phyloP scores from a whole-genome alignment of 2,329 filamentous ascomycete species.

The Beauveria medogensis region DNA sequence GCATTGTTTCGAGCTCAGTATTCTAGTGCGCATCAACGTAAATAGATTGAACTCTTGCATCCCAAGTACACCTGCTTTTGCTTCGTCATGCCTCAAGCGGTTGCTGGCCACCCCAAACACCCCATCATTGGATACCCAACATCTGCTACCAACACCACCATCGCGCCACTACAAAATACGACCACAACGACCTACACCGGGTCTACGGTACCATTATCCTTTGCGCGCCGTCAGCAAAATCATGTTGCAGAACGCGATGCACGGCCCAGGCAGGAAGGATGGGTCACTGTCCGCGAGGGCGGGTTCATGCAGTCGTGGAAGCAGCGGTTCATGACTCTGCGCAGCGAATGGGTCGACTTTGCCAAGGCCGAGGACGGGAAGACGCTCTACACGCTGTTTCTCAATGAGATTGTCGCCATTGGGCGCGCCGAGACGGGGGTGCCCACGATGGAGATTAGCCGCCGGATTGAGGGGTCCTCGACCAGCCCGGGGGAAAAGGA shows the following conservation, averaged over 20 bases:
- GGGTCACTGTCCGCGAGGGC: conserved; percentile 75
- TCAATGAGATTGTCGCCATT: conserved; percentile 75
- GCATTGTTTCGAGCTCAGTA: too few species aligned
- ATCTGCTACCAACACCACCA: conserved; percentile 50
- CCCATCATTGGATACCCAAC: conserved; percentile 6
- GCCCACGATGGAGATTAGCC: conserved; percentile 80
- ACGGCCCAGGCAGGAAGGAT: conserved; percentile 63
- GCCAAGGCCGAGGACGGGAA: conserved; percentile 78
- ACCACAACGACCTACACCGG: conserved; percentile 55
- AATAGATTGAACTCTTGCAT: not conserved
- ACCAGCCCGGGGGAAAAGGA: conserved; percentile 64
- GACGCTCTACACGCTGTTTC: conserved; percentile 63
- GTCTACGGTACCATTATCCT: conserved; percentile 56
- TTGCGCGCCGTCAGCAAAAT: conserved; percentile 46
- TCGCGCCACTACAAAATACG: conserved; percentile 54
- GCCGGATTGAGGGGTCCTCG: conserved; percentile 53
- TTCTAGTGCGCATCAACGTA: not conserved
- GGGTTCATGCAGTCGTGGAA: conserved; percentile 71
- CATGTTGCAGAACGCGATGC: conserved; percentile 49
- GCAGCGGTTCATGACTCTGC: conserved; percentile 74
- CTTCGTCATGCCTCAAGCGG: conserved; percentile 1
- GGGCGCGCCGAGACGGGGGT: conserved; percentile 76
- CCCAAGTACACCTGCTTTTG: not conserved
- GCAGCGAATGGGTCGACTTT: conserved; percentile 81
- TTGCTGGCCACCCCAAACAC: not conserved